Evolutionary conservation across 202 grass and related monocot genomes (phyloP).

Genomic region (Setaria viridis): DNA sequence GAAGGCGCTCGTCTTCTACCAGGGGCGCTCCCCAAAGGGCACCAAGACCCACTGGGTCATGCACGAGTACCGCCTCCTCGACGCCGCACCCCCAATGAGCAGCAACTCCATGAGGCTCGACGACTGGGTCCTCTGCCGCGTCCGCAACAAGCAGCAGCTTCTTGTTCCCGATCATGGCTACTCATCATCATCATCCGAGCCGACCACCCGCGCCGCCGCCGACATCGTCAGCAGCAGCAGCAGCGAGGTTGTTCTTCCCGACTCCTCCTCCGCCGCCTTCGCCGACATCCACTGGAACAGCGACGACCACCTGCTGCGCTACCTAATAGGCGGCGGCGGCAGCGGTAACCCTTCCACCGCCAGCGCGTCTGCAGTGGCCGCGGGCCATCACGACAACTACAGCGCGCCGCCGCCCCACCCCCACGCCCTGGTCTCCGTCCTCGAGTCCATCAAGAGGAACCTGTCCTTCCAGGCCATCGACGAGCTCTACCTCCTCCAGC

Average conservation of each 20-base stretch:
- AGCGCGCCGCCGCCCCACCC: too few relatives aligned
- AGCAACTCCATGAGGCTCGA: constrained; percentile 62
- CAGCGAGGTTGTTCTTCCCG: too few relatives aligned
- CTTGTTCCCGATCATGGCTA: too few relatives aligned
- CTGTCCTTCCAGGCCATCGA: constrained; percentile 55
- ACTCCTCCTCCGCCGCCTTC: too few relatives aligned
- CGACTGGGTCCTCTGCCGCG: constrained; percentile 62
- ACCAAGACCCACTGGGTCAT: constrained; percentile 95
- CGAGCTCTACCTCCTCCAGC: constrained; percentile 43
- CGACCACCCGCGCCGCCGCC: too few relatives aligned
- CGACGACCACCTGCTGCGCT: constrained; percentile 40
- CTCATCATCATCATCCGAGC: too few relatives aligned
- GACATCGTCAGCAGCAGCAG: too few relatives aligned
- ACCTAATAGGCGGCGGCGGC: neutral
- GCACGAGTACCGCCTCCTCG: constrained; percentile 83
- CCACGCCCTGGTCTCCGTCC: neutral
- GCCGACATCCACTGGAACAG: constrained; percentile 14
- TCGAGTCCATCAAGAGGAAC: constrained; percentile 56
- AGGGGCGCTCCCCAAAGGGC: constrained; percentile 80
- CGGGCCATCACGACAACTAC: too few relatives aligned
- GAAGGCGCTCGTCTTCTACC: constrained; percentile 99
- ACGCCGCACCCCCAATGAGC: neutral
- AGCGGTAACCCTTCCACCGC: too few relatives aligned
- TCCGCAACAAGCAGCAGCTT: constrained; percentile 37
- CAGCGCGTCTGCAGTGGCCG: too few relatives aligned